A percentile compares a stretch with the other conserved stretches of the same genome.
Conservation (phyloP, 495 filamentous ascomycete species). For the Thermochaetoides thermophila region DNA sequence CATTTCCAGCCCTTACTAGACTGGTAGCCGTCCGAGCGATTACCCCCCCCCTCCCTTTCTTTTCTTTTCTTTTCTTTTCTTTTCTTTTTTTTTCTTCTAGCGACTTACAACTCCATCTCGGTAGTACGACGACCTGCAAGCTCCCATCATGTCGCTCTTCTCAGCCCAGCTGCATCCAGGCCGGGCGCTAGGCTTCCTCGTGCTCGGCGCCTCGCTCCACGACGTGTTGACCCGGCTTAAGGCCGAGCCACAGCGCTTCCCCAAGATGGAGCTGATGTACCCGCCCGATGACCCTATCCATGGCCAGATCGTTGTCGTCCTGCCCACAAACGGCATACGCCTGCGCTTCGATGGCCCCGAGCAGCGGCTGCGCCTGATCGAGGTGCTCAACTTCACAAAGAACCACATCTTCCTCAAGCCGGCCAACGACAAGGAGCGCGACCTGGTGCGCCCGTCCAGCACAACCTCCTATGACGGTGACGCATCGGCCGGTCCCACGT, state of each 20-base stretch:
- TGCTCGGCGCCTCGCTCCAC: slow-evolving; percentile 78
- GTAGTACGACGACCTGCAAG: background rate
- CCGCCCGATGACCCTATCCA: slow-evolving; percentile 52
- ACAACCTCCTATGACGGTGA: too few relatives aligned
- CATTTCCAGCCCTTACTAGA: too few relatives aligned
- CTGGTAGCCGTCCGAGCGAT: too few relatives aligned
- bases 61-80: too few relatives aligned
- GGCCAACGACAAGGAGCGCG: slow-evolving; percentile 59
- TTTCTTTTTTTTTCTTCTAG: too few relatives aligned
- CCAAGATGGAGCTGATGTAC: slow-evolving; percentile 68
- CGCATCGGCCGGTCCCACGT: slow-evolving; percentile 52
- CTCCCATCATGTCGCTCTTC: slow-evolving; percentile 36
- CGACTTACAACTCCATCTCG: too few relatives aligned
- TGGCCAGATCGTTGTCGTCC: slow-evolving; percentile 53
- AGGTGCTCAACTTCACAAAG: slow-evolving; percentile 83
- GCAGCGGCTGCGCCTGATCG: slow-evolving; percentile 79
- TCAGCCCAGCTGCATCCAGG: slow-evolving; percentile 61
- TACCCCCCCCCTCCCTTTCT: too few relatives aligned
- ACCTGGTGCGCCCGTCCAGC: slow-evolving; percentile 53
- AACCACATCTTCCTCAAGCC: slow-evolving; percentile 64
- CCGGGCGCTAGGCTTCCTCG: slow-evolving; percentile 65
- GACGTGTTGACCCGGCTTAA: slow-evolving; percentile 76
- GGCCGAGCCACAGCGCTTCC: slow-evolving; percentile 65
- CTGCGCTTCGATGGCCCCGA: slow-evolving; percentile 88
- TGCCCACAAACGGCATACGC: slow-evolving; percentile 75